A percentile compares a stretch with the other conserved stretches of the same genome.
phyloP scores from a whole-genome alignment of 2,329 filamentous ascomycete species.

The Hortaea werneckii region DNA sequence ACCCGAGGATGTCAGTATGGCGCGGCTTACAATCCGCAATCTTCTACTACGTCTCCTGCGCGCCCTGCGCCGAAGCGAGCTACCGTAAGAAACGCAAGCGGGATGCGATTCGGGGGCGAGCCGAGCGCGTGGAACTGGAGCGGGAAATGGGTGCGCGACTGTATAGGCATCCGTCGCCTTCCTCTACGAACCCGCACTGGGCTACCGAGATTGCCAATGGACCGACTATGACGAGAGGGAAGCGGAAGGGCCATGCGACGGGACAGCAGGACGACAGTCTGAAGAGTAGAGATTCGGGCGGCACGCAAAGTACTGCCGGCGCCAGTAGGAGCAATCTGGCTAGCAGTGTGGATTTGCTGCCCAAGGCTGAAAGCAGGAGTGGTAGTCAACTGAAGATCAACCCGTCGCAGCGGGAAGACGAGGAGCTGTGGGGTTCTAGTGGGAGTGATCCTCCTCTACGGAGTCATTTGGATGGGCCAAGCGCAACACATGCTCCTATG shows the following conservation, averaged over 20 bases:
- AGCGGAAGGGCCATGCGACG: constrained; percentile 5
- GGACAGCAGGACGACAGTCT: constrained; percentile 44
- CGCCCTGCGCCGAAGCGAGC: constrained; percentile 63
- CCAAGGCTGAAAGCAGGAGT: constrained; percentile 21
- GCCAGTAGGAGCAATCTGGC: constrained; percentile 31
- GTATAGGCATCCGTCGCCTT: constrained; percentile 70
- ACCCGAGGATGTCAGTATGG: constrained; percentile 19
- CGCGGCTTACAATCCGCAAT: constrained; percentile 59
- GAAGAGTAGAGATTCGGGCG: constrained; percentile 46
- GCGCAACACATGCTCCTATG: neutral
- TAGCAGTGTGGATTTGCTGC: constrained; percentile 14
- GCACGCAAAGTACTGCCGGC: constrained; percentile 38
- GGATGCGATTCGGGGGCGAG: constrained; percentile 57
- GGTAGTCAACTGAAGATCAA: constrained; percentile 61
- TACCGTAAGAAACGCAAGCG: constrained; percentile 61
- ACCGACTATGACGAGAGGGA: constrained; percentile 39
- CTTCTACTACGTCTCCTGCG: constrained; percentile 69
- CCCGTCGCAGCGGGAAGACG: constrained; percentile 78
- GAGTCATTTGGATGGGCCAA: constrained; percentile 12
- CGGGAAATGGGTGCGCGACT: constrained; percentile 53
- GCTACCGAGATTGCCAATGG: constrained; percentile 75
- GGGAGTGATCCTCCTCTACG: constrained; percentile 1
- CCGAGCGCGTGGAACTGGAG: constrained; percentile 54
- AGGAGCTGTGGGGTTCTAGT: constrained; percentile 65
- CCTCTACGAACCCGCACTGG: constrained; percentile 84